A percentile compares a stretch with the other conserved stretches of the same genome.
phyloP scores from a whole-genome alignment of 108 stramenopile species.

The Pseudonitzschia multiseries region DNA sequence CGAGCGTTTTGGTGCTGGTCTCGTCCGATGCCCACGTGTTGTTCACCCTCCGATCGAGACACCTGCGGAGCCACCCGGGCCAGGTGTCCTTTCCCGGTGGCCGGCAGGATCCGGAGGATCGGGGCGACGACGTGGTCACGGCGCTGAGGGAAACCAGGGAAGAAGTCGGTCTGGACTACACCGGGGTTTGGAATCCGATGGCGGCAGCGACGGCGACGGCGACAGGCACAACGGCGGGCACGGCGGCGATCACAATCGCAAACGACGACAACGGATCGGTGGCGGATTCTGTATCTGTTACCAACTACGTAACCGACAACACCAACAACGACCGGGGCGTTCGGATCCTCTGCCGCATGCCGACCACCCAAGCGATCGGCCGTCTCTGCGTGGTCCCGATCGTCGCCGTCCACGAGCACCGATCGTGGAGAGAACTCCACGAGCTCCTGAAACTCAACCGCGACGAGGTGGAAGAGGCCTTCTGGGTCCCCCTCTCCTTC shows the following conservation, averaged over 20 bases:
- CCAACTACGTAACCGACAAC: no score
- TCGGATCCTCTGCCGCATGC: slow-evolving; percentile 40
- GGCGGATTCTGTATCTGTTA: no score
- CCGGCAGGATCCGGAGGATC: slow-evolving; percentile 58
- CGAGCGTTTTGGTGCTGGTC: slow-evolving; percentile 25
- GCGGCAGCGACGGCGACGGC: background rate
- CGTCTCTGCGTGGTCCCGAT: slow-evolving; percentile 69
- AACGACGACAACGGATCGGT: no score
- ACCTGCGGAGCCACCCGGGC: slow-evolving; percentile 59
- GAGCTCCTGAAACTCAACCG: slow-evolving; percentile 34
- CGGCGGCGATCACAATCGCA: background rate
- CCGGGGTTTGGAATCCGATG: background rate
- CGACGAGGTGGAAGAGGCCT: slow-evolving; percentile 67
- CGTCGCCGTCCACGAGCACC: slow-evolving; percentile 34
- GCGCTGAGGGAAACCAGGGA: slow-evolving; percentile 67
- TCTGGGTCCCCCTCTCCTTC: slow-evolving; percentile 56
- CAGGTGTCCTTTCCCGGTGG: slow-evolving; percentile 80
- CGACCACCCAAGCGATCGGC: slow-evolving; percentile 45
- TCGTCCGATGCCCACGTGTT: slow-evolving; percentile 39
- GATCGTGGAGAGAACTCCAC: slow-evolving; percentile 2
- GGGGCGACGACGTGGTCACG: slow-evolving; percentile 53
- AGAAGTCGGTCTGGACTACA: slow-evolving; percentile 62
- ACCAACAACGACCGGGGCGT: background rate
- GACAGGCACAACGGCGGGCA: background rate
- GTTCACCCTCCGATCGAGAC: slow-evolving; percentile 55